These are phyloP conservation scores for Moricandia moricandioides DNA, from an alignment of 345 rosid genomes.

Conservation along the genomic window DNA sequence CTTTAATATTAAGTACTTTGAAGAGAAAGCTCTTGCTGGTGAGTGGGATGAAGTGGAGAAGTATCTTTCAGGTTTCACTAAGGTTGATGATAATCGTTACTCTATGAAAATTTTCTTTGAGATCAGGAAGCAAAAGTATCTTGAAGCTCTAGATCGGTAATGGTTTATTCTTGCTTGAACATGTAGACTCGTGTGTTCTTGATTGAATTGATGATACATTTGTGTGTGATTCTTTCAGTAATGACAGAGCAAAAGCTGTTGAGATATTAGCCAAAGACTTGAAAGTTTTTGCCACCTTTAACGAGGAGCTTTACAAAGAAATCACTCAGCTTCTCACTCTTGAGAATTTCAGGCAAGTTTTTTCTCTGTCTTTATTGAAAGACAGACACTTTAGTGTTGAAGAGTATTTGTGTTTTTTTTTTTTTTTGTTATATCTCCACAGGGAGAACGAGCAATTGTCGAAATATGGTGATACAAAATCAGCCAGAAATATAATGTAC, in stretches of 20 bases:
- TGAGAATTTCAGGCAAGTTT: slow-evolving; percentile 65
- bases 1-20: slow-evolving; percentile 85
- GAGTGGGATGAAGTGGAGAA: slow-evolving; percentile 97
- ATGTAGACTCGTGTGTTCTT: not conserved
- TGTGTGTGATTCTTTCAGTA: slow-evolving; percentile 41
- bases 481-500: slow-evolving; percentile 84
- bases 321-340: slow-evolving; percentile 87
- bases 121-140: slow-evolving; percentile 62
- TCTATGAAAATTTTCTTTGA: slow-evolving; percentile 59
- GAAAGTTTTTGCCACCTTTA: slow-evolving; percentile 81
- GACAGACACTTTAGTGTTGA: not conserved
- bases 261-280: slow-evolving; percentile 80
- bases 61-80: slow-evolving; percentile 82
- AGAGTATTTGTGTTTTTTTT: not conserved
- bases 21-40: slow-evolving; percentile 82
- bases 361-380: not conserved
- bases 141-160: slow-evolving; percentile 61
- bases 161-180: not conserved
- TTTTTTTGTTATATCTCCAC: not conserved
- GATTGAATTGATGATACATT: slow-evolving; percentile 9
- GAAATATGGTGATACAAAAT: slow-evolving; percentile 88
- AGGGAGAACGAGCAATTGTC: slow-evolving; percentile 95
- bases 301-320: slow-evolving; percentile 86
- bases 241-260: slow-evolving; percentile 82
- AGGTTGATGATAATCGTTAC: slow-evolving; percentile 85